A percentile compares a stretch with the other conserved stretches of the same genome.
Evolutionary conservation across 2,329 filamentous ascomycete species (phyloP).

Genomic region (Arthrocladium fulminans): DNA sequence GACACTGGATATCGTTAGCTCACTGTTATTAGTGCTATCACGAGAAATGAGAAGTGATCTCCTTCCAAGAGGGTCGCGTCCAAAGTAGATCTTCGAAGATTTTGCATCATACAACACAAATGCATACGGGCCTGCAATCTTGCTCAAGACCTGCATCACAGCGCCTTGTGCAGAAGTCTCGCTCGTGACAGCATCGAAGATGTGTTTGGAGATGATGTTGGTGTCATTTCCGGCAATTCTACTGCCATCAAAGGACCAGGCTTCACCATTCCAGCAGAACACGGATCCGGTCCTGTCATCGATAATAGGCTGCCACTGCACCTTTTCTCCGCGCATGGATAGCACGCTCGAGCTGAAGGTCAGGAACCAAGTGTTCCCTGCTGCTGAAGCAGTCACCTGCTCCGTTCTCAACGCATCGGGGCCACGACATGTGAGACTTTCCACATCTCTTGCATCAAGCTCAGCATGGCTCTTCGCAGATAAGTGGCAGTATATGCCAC

Average conservation of each 20-base stretch:
- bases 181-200: slow-evolving; percentile 39
- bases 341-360: slow-evolving; percentile 76
- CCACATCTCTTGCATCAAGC: slow-evolving; percentile 28
- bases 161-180: slow-evolving; percentile 22
- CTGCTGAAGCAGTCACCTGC: slow-evolving; percentile 13
- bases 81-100: slow-evolving; percentile 62
- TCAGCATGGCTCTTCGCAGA: slow-evolving; percentile 24
- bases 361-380: slow-evolving; percentile 34
- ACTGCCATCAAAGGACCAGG: slow-evolving; percentile 62
- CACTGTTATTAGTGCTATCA: slow-evolving; percentile 29
- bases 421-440: slow-evolving; percentile 33
- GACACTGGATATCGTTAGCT: slow-evolving; percentile 62
- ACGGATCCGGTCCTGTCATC: slow-evolving; percentile 51
- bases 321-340: slow-evolving; percentile 67
- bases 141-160: slow-evolving; percentile 48
- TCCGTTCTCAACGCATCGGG: slow-evolving; percentile 35
- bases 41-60: slow-evolving; percentile 57
- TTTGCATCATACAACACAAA: slow-evolving; percentile 71
- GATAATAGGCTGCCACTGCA: slow-evolving; percentile 65
- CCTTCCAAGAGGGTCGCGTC: slow-evolving; percentile 76
- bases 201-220: slow-evolving; percentile 53
- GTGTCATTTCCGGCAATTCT: slow-evolving; percentile 68
- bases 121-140: slow-evolving; percentile 74
- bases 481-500: slow-evolving; percentile 47
- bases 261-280: slow-evolving; percentile 96